Evolutionary conservation across 176 grass and related monocot species (phyloP).

Genomic region (Canna indica): DNA sequence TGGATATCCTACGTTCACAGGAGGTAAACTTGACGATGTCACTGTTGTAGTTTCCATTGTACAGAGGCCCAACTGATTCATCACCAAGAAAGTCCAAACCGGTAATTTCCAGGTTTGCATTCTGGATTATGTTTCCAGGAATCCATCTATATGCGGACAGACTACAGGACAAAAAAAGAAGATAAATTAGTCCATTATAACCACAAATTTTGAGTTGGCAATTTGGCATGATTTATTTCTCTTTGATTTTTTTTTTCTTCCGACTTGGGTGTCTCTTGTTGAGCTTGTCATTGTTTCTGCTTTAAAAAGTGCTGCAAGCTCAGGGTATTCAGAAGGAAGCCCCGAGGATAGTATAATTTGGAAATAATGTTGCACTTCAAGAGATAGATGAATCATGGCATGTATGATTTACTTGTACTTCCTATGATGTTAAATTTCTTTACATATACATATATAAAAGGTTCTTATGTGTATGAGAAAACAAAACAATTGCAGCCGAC

Average conservation of each 20-base stretch:
- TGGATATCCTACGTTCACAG: conserved; percentile 62
- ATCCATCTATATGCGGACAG: neutral
- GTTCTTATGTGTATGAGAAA: no score
- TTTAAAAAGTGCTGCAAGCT: neutral
- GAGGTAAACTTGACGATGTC: conserved; percentile 93
- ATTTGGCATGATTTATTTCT: neutral
- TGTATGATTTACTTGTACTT: no score
- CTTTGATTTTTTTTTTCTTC: neutral
- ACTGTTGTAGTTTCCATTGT: conserved; percentile 79
- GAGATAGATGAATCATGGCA: no score
- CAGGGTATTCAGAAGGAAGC: neutral
- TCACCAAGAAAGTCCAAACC: neutral
- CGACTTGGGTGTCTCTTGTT: neutral
- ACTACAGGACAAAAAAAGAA: no score
- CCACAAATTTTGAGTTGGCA: neutral
- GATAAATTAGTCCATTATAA: neutral
- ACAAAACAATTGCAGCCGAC: no score
- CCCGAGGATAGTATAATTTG: no score
- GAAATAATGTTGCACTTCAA: no score
- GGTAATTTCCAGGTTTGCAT: neutral
- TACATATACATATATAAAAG: no score
- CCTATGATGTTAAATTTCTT: no score
- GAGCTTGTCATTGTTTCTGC: neutral
- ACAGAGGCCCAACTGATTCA: conserved; percentile 31
- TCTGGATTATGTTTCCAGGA: neutral